Percentiles rank a stretch among this genome's conserved stretches.
Conservation (phyloP, 768 basidiomycete genomes). For the Macrolepiota fuliginosa region DNA sequence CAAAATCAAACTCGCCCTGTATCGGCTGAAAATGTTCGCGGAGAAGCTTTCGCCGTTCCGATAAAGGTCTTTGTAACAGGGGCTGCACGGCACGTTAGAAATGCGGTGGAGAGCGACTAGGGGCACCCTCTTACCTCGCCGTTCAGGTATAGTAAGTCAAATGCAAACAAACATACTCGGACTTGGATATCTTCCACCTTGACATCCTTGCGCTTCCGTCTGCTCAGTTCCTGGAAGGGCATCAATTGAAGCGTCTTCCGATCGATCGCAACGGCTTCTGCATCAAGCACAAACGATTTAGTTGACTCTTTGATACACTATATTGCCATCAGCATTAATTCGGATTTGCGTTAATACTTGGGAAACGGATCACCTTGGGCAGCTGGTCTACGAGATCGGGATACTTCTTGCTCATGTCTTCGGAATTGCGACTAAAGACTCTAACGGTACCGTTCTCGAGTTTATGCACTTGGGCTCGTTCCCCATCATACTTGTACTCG, state of each 20-base stretch:
- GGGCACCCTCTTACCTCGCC: constrained; percentile 70
- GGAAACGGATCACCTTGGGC: constrained; percentile 53
- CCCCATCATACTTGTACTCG: constrained; percentile 99
- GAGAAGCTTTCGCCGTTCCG: constrained; percentile 75
- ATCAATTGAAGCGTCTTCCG: constrained; percentile 78
- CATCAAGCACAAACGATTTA: constrained; percentile 90
- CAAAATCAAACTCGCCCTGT: constrained; percentile 89
- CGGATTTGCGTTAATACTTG: background rate
- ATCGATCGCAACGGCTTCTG: constrained; percentile 97
- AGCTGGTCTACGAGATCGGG: constrained; percentile 96
- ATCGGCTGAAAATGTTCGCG: constrained; percentile 79
- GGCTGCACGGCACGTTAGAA: constrained; percentile 47
- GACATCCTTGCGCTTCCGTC: constrained; percentile 95
- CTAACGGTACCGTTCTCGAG: constrained; percentile 77
- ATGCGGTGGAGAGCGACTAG: background rate
- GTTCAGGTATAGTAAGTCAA: constrained; percentile 94
- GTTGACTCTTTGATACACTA: constrained; percentile 86
- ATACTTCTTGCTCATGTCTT: constrained; percentile 99
- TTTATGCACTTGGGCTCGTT: constrained; percentile 93
- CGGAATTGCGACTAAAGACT: constrained; percentile 97
- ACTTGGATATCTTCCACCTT: constrained; percentile 98
- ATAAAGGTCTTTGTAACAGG: constrained; percentile 71
- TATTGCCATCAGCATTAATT: background rate
- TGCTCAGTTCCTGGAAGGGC: constrained; percentile 97
- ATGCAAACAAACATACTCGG: constrained; percentile 93